phyloP scores from a whole-genome alignment of 345 rosid genomes.

The Moricandia arvensis region DNA sequence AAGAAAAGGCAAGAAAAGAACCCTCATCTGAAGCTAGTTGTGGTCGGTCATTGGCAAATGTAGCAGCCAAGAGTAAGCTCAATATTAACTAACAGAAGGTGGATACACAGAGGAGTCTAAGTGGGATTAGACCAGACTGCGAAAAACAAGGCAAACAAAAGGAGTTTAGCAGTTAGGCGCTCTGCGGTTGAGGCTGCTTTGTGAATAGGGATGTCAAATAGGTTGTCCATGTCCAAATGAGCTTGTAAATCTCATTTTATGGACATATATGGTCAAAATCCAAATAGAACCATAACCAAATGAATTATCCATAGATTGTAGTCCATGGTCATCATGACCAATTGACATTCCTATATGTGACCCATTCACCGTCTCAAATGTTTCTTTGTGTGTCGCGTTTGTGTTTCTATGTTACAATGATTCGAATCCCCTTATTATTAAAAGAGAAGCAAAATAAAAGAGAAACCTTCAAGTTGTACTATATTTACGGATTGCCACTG shows the following conservation, averaged over 20 bases:
- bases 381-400: background rate
- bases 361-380: background rate
- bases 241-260: no score
- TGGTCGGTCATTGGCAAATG: conserved; percentile 3
- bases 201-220: no score
- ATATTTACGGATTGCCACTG: no score
- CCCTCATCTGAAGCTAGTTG: conserved; percentile 14
- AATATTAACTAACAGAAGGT: background rate
- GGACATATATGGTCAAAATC: no score
- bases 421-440: no score
- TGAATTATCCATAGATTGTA: no score
- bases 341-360: no score
- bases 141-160: background rate
- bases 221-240: no score
- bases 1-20: conserved; percentile 22
- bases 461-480: no score
- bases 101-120: background rate
- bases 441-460: no score
- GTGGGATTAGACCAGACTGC: background rate
- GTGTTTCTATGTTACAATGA: background rate
- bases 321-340: no score
- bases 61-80: conserved; percentile 18
- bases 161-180: conserved; percentile 3
- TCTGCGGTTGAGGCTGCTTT: conserved; percentile 15
- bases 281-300: no score